A percentile compares a stretch with the other conserved stretches of the same genome.
These are phyloP conservation scores for Chlamydomonas sphaeroides DNA, from an alignment of 139 green algal species.

Conservation along the genomic window DNA sequence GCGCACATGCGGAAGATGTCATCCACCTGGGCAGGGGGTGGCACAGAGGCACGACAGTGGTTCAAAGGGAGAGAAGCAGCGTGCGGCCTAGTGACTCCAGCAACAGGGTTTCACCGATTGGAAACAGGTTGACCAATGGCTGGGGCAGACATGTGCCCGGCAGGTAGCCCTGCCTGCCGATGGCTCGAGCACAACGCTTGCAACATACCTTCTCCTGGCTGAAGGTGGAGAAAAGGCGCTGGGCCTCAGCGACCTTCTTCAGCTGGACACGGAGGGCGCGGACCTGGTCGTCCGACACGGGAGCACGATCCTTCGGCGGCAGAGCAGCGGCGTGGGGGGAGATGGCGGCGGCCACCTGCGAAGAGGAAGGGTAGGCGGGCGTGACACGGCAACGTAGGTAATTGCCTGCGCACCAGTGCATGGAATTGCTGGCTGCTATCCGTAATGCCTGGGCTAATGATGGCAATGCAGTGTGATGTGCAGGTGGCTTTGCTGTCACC, in stretches of 20 bases:
- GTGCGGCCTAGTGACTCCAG: no score
- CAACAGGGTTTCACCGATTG: no score
- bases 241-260: slow-evolving; percentile 33
- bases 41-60: no score
- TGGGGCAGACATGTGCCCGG: no score
- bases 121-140: no score
- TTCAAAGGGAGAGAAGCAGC: no score
- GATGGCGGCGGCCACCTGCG: no score
- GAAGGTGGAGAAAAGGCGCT: slow-evolving; percentile 57
- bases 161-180: no score
- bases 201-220: slow-evolving; percentile 62
- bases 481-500: background rate
- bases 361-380: background rate
- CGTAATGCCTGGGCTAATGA: background rate
- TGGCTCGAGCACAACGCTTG: no score
- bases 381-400: background rate
- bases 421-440: no score
- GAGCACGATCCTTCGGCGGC: slow-evolving; percentile 38
- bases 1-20: slow-evolving; percentile 46
- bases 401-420: no score
- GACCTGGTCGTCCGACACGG: slow-evolving; percentile 42
- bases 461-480: background rate
- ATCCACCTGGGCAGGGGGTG: no score
- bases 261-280: slow-evolving; percentile 45
- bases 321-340: background rate